phyloP scores from a whole-genome alignment of 1,139 yeast species.

The Yamadazyma sp. region DNA sequence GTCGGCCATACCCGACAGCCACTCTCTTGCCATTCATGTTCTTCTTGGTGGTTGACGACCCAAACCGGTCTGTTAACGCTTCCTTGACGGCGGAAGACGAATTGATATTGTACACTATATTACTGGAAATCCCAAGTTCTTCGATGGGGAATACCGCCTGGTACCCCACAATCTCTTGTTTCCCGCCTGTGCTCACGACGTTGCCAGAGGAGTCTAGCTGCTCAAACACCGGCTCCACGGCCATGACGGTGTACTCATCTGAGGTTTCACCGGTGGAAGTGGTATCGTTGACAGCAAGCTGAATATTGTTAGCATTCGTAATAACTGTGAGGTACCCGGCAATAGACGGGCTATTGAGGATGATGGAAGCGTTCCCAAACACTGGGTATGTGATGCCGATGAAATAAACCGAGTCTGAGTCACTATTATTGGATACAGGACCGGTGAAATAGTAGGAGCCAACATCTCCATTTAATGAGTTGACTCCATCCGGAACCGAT shows the following conservation, averaged over 20 bases:
- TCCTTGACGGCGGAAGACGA: slow-evolving; percentile 36
- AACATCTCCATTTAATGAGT: slow-evolving; percentile 25
- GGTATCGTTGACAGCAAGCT: slow-evolving; percentile 49
- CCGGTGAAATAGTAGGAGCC: slow-evolving; percentile 49
- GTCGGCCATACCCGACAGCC: slow-evolving; percentile 72
- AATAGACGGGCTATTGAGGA: slow-evolving; percentile 55
- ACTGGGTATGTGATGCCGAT: slow-evolving; percentile 70
- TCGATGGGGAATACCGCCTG: slow-evolving; percentile 36
- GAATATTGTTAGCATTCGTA: slow-evolving; percentile 56
- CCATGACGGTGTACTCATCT: slow-evolving; percentile 34
- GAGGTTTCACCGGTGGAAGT: slow-evolving; percentile 22
- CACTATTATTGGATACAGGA: slow-evolving; percentile 47
- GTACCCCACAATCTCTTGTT: slow-evolving; percentile 27
- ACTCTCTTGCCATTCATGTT: slow-evolving; percentile 45
- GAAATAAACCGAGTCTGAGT: slow-evolving; percentile 35
- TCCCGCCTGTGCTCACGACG: slow-evolving; percentile 10
- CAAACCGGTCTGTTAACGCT: slow-evolving; percentile 39
- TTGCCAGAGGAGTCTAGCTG: slow-evolving; percentile 13
- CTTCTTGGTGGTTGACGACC: slow-evolving; percentile 48
- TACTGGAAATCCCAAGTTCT: slow-evolving; percentile 19
- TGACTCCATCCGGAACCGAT: slow-evolving; percentile 39
- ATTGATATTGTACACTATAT: slow-evolving; percentile 28
- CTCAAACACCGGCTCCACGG: slow-evolving; percentile 32
- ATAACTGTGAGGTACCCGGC: slow-evolving; percentile 74
- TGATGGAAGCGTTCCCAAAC: slow-evolving; percentile 68